Base-by-base conservation (phyloP, 768 basidiomycete species). In the Podaxis mareebaensis region DNA sequence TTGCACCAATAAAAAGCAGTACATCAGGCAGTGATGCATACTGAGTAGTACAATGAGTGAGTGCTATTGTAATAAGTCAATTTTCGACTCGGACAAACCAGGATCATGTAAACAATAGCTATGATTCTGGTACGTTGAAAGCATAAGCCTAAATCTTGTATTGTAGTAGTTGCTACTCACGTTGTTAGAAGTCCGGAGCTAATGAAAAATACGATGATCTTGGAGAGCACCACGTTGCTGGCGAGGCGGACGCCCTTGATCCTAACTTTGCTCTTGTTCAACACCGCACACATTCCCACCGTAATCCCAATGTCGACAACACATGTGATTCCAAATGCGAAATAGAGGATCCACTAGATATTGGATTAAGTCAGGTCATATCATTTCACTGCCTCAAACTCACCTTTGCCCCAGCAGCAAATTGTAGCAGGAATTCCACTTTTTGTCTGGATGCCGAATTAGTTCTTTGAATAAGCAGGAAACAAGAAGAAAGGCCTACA, bases 191-290 rank as follows among this genome's bases (percentile, higher is more conserved):
- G 53, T 2, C 61, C 61, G 39, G 61, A 63, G 15, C 61, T 42
- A 20, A 63, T 63, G 22, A 63, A 63, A 17, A 63, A 63, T 33
- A 63, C 57, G 48, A 63, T 63, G 22, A 63, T 63, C 54, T 63
- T 63, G 22, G 61, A 63, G 22, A 63, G 55, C 8, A 63, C 61
- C 7, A 57, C 49, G 22, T 63, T 63, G 20, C 42, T 63, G 3
- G 48, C 38, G 13, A 56, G 36, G 4, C 39, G 33, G n/a, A 63
- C 54, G 20, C 61, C 61, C 36, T 51, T 42, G 38, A 57, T 51
- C 26, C 39, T 63, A 36, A 63, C 24, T 51, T 56, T 63, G 54
- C 61, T 63, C 36, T 20, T 38, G 44, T 56, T 39, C 24, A 63
- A 20, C n/a, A 63, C 33, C 3, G 13, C 13, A 20, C 54, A 49